Evolutionary conservation across 2,329 filamentous ascomycete species (phyloP).

Genomic region (Alternaria novae-zelandiae): DNA sequence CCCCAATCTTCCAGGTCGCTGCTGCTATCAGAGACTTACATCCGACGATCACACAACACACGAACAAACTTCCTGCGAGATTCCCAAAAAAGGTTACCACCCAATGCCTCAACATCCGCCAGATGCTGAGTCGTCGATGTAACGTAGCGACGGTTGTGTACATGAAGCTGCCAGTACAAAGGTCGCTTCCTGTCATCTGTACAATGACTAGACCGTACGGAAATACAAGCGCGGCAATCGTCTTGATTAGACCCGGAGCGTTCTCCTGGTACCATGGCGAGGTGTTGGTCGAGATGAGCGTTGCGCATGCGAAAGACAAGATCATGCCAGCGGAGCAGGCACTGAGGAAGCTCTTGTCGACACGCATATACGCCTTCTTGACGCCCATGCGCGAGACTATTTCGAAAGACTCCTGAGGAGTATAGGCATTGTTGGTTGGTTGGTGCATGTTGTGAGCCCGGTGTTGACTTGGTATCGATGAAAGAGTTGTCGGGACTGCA

Average conservation of each 20-base stretch:
- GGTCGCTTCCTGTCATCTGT: constrained; percentile 42
- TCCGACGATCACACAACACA: constrained; percentile 57
- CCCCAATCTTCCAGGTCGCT: too few relatives aligned
- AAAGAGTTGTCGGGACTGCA: background rate
- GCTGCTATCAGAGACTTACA: constrained; percentile 41
- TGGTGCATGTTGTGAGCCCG: background rate
- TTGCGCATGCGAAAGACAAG: constrained; percentile 54
- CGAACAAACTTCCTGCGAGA: constrained; percentile 57
- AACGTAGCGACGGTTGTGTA: constrained; percentile 24
- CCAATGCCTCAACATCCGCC: constrained; percentile 52
- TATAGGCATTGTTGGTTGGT: constrained; percentile 48
- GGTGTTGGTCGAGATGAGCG: constrained; percentile 14
- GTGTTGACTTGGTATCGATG: background rate
- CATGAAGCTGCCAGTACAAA: constrained; percentile 39
- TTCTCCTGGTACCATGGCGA: constrained; percentile 21
- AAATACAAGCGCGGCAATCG: constrained; percentile 42
- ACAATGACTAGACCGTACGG: constrained; percentile 44
- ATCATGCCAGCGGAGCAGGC: constrained; percentile 60
- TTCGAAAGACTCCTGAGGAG: constrained; percentile 58
- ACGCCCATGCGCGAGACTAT: constrained; percentile 58
- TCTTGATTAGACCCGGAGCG: constrained; percentile 36
- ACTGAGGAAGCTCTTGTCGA: constrained; percentile 60
- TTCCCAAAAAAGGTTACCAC: constrained; percentile 58
- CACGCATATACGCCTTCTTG: constrained; percentile 60
- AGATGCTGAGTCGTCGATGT: constrained; percentile 35